phyloP scores from a whole-genome alignment of 805 yeast genomes.

The Candida golubevii region DNA sequence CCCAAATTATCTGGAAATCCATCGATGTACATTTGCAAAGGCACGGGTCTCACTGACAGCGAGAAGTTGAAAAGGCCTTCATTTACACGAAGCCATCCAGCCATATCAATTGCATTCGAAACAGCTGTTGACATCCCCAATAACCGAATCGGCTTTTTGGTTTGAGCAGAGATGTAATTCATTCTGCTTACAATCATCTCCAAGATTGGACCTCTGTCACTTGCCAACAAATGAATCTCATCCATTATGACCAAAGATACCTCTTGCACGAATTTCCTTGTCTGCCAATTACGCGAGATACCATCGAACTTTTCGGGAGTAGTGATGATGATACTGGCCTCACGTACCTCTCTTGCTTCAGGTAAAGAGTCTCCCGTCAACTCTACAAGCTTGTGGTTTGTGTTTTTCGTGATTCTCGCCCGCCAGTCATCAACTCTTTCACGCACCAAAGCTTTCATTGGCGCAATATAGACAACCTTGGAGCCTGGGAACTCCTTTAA shows the following conservation, averaged over 20 bases:
- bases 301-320: slow-evolving; percentile 89
- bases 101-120: slow-evolving; percentile 81
- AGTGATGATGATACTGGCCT: slow-evolving; percentile 72
- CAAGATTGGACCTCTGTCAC: slow-evolving; percentile 82
- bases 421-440: slow-evolving; percentile 85
- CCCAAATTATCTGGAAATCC: slow-evolving; percentile 81
- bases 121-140: slow-evolving; percentile 84
- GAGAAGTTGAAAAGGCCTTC: slow-evolving; percentile 79
- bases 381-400: slow-evolving; percentile 58
- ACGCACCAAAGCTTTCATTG: slow-evolving; percentile 82
- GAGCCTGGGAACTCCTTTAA: slow-evolving; percentile 75
- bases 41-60: slow-evolving; percentile 79
- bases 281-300: slow-evolving; percentile 81
- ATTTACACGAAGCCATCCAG: slow-evolving; percentile 74
- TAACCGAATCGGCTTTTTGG: slow-evolving; percentile 57
- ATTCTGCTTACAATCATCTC: slow-evolving; percentile 88
- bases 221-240: slow-evolving; percentile 77
- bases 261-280: slow-evolving; percentile 69
- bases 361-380: slow-evolving; percentile 82
- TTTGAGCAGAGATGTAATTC: slow-evolving; percentile 64
- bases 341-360: slow-evolving; percentile 58
- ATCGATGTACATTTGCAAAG: slow-evolving; percentile 80
- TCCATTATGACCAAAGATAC: slow-evolving; percentile 79
- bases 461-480: slow-evolving; percentile 81
- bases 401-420: slow-evolving; percentile 43